Evolutionary conservation across 768 basidiomycete species (phyloP).

Genomic region (Mycena kentingensis): DNA sequence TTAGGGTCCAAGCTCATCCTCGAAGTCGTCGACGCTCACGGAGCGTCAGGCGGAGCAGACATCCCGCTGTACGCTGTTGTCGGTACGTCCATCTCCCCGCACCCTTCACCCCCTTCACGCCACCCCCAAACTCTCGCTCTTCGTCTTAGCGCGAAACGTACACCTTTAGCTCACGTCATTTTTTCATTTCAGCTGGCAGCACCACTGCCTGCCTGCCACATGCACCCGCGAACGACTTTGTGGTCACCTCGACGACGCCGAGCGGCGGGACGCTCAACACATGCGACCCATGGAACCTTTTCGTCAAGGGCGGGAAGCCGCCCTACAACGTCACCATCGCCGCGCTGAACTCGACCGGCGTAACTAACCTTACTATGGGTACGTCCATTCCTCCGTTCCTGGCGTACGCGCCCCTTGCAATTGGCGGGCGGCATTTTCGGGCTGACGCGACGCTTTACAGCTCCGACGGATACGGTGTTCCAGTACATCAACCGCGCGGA

Average conservation of each 20-base stretch:
- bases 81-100: constrained; percentile 1
- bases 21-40: constrained; percentile 6
- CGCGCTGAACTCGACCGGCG: neutral
- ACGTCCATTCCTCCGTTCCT: neutral
- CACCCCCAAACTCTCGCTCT: too few species aligned
- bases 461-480: neutral
- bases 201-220: neutral
- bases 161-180: too few species aligned
- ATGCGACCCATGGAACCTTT: neutral
- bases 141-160: too few species aligned
- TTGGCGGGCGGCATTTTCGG: too few species aligned
- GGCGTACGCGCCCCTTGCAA: too few species aligned
- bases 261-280: neutral
- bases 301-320: neutral
- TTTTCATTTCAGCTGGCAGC: neutral
- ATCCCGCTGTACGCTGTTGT: constrained; percentile 2
- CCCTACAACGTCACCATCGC: neutral
- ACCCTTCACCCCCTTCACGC: too few species aligned
- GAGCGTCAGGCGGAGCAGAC: constrained; percentile 1
- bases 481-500: neutral
- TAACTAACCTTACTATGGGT: neutral
- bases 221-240: neutral
- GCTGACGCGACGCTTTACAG: neutral
- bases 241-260: neutral
- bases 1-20: constrained; percentile 7